Percentiles rank a stretch among this genome's conserved stretches.
phyloP scores from a whole-genome alignment of 768 basidiomycete genomes.

The Bullera alba region DNA sequence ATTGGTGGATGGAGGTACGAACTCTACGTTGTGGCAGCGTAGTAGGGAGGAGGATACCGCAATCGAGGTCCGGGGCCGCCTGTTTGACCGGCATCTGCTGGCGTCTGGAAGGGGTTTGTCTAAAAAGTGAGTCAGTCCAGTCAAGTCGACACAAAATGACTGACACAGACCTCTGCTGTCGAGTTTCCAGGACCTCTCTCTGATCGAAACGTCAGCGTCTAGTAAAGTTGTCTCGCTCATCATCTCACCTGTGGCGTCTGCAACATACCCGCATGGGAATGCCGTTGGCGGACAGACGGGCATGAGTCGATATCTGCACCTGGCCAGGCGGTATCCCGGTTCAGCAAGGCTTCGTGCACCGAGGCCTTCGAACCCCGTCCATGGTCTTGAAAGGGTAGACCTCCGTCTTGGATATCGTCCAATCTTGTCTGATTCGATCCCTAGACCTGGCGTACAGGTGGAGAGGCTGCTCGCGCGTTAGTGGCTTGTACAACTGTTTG shows the following conservation, averaged over 20 bases:
- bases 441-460: background rate
- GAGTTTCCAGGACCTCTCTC: constrained; percentile 68
- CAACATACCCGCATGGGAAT: background rate
- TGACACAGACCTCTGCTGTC: constrained; percentile 95
- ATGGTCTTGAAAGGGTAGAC: background rate
- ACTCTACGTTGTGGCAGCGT: too few relatives aligned
- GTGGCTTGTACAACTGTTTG: background rate
- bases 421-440: background rate
- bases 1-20: too few relatives aligned
- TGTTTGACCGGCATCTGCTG: constrained; percentile 12
- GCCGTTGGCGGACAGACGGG: constrained; percentile 25
- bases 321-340: constrained; percentile 28
- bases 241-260: constrained; percentile 27
- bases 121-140: background rate
- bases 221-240: too few relatives aligned
- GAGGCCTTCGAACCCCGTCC: constrained; percentile 15
- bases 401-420: background rate
- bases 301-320: constrained; percentile 26
- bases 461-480: background rate
- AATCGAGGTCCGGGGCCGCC: too few relatives aligned
- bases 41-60: too few relatives aligned
- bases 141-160: background rate
- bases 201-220: background rate
- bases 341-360: constrained; percentile 17
- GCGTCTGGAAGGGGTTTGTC: constrained; percentile 26